Base-by-base conservation (phyloP, 164 flowering plant genomes). In the Hamamelis virginiana region DNA sequence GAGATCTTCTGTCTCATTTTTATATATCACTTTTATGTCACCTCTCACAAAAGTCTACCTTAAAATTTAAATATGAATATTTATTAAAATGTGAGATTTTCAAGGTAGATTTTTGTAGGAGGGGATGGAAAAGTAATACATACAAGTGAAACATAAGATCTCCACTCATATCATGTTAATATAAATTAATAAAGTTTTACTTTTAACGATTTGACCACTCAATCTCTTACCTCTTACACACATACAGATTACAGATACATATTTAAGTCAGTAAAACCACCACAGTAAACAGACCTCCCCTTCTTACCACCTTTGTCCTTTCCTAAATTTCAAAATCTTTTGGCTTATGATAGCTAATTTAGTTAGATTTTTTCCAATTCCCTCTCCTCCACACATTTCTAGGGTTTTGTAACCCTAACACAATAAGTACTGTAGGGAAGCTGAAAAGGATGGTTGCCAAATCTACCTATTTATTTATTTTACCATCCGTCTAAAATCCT, bases 201-300 rank as follows among this genome's bases (percentile, higher is more conserved):
- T 77, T 82, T 71, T 73, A 56, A 67, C 71, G 86, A 85, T 75
- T 78, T 83, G 89, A 83, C 86, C 65, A 71, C 74, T 76, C 84
- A 61, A 25, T 59, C 71, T 52, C 74, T 59, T 70, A 68, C 67
- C 59, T 46, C 59, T 69, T 66, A 43, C 68, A 57, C 74, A 70
- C 52, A 66, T 22, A 61, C 71, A 71, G 73, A n/a, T n/a, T n/a
- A n/a, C n/a, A 71, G 73, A 60, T 55, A 14, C 67, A 73, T 69
- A 77, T 77, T 77, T 66, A 70, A 69, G 79, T 79, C 76, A 68
- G 82, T 73, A 68, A 75, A 63, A 64, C 75, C 62, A 48, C 33
- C 73, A 59, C 77, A 71, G 67, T 55, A 44, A 13, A 14, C 70
- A 73, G 74, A 60, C 67, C 28, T 69, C 26, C 45, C 61, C 47